phyloP scores from a whole-genome alignment of 768 basidiomycete species.

The Auriculariales sp. region DNA sequence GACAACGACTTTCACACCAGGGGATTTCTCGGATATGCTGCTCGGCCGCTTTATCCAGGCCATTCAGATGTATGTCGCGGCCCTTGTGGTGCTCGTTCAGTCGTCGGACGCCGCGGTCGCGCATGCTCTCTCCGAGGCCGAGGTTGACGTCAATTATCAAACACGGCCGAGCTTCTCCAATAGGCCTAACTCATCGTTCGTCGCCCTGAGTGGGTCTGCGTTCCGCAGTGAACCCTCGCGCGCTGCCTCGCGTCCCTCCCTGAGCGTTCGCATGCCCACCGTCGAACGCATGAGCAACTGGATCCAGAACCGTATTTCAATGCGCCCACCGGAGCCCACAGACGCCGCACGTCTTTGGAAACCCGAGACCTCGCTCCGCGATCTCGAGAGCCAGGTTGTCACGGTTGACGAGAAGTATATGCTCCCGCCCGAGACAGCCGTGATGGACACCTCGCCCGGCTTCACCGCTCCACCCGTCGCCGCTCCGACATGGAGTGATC shows the following conservation, averaged over 20 bases:
- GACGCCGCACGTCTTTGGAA: neutral
- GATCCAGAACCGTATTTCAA: neutral
- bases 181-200: no score
- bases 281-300: neutral
- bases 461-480: neutral
- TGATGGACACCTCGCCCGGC: neutral
- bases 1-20: no score
- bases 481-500: neutral
- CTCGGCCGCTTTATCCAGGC: conserved; percentile 52
- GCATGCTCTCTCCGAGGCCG: no score
- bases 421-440: neutral
- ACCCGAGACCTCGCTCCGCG: no score
- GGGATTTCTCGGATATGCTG: conserved; percentile 51
- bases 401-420: neutral
- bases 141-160: no score
- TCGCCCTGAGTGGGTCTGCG: no score
- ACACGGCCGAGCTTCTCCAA: no score
- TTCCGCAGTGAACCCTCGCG: no score
- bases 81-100: conserved; percentile 44
- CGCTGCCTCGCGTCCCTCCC: neutral
- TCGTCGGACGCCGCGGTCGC: no score
- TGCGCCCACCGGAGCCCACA: neutral
- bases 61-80: conserved; percentile 44
- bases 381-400: neutral
- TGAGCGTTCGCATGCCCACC: neutral